Percentiles rank a stretch among this genome's conserved stretches.
phyloP scores from a whole-genome alignment of 345 rosid species.

The Eucalyptus pumila region DNA sequence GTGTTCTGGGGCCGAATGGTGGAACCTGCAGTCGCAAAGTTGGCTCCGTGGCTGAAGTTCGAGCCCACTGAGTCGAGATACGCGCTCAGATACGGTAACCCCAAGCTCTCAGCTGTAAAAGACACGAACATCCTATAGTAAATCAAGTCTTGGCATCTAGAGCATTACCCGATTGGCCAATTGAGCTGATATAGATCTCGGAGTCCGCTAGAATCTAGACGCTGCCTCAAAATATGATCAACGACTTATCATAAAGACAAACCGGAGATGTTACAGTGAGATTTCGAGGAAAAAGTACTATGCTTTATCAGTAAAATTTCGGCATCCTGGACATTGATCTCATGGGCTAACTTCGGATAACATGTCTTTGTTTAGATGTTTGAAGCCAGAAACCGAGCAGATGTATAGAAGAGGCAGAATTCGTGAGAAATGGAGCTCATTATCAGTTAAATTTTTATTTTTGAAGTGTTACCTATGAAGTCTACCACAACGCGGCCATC shows the following conservation, averaged over 20 bases:
- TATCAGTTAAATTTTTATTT: not conserved
- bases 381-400: not conserved
- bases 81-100: conserved; percentile 36
- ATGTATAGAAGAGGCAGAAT: not conserved
- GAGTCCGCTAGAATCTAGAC: not conserved
- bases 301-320: not conserved
- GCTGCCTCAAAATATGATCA: not conserved
- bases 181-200: not conserved
- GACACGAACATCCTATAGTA: not conserved
- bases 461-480: conserved; percentile 29
- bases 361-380: not conserved
- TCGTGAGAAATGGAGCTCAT: not conserved
- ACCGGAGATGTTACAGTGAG: not conserved
- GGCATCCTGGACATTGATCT: not conserved
- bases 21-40: conserved; percentile 79
- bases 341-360: not conserved
- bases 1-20: conserved; percentile 47
- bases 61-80: conserved; percentile 51
- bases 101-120: conserved; percentile 33
- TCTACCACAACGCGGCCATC: conserved; percentile 57
- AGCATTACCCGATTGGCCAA: not conserved
- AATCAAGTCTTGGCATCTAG: not conserved
- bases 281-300: not conserved
- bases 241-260: not conserved
- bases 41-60: conserved; percentile 70